A percentile compares a stretch with the other conserved stretches of the same genome.
Conservation (phyloP, 805 yeast species). For the Starmerella sirachaensis region DNA sequence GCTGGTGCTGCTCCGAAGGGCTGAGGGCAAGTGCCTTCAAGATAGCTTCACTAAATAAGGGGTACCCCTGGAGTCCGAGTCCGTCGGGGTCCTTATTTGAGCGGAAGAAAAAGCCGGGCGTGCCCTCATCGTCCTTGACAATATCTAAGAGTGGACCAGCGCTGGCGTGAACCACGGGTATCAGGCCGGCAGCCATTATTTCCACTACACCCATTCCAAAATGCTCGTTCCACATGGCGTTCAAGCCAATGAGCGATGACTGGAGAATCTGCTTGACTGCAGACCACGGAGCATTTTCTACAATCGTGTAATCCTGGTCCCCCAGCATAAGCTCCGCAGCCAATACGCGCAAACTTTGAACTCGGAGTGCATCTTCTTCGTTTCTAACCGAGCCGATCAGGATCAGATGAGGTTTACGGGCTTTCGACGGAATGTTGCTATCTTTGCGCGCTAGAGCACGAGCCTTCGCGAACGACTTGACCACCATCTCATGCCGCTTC, state of each 20-base stretch:
- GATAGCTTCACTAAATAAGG: slow-evolving; percentile 42
- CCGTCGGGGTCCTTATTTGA: slow-evolving; percentile 60
- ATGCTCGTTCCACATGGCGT: slow-evolving; percentile 99
- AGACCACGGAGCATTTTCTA: slow-evolving; percentile 62
- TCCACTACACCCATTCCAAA: slow-evolving; percentile 97
- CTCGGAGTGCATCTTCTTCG: slow-evolving; percentile 48
- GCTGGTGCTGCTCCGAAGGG: slow-evolving; percentile 30
- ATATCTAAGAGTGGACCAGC: slow-evolving; percentile 93
- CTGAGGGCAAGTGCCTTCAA: slow-evolving; percentile 32
- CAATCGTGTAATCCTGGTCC: slow-evolving; percentile 37
- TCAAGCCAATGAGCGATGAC: slow-evolving; percentile 61
- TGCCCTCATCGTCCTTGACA: slow-evolving; percentile 40
- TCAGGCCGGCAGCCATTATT: slow-evolving; percentile 68
- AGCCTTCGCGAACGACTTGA: slow-evolving; percentile 52
- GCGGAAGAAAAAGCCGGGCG: slow-evolving; percentile 72
- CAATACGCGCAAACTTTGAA: slow-evolving; percentile 36
- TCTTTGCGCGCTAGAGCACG: slow-evolving; percentile 10
- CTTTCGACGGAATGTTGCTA: slow-evolving; percentile 9
- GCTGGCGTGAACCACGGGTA: slow-evolving; percentile 85
- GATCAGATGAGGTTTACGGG: slow-evolving; percentile 43
- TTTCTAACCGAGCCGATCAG: slow-evolving; percentile 80
- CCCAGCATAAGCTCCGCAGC: slow-evolving; percentile 36
- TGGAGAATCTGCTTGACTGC: slow-evolving; percentile 44
- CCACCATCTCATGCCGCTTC: slow-evolving; percentile 68
- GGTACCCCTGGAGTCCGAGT: slow-evolving; percentile 28